Evolutionary conservation across 2,329 filamentous ascomycete genomes (phyloP), one percentile per base, ranked within the genome.

Genomic region (Fusarium pilosicola): DNA sequence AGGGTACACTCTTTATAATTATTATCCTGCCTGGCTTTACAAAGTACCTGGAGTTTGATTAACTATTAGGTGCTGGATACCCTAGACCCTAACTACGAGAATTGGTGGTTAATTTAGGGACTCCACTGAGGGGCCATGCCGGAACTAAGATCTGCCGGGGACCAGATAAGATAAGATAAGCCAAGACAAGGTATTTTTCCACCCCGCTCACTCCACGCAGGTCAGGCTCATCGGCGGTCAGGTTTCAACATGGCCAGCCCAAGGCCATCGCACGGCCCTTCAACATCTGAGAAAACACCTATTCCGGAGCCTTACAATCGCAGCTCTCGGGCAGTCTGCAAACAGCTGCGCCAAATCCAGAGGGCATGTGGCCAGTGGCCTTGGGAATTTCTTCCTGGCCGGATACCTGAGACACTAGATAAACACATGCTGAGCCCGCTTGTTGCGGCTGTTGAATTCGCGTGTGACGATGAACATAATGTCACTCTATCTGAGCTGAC

Each of bases 201-300:
- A 41, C 58, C 58, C 58, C 58, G 58, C 58, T n/a, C 58, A 28
- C 18, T 20, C 13, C 32, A 48, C 34, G 44, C 57, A 42, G 5
- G 32, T 38, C 42, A 49, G 18, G 22, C 26, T 54, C 46, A 32
- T 52, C 36, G 45, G 34, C 13, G n/a, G 57, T 61, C 45, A 61
- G 30, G 45, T 55, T 61, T 41, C 46, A 61, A 61, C 28, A 61
- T 61, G 58, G 58, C 46, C 58, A 52, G 46, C 34, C 46, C 28
- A 34, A 61, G 32, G 46, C 14, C 22, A 26, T 24, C 58, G 3
- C 28, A 38, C 10, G 22, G 36, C n/a, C 36, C 28, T n/a, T 18
- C 28, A 9, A 54, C 28, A 28, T 34, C 46, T n/a, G n/a, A 61
- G 1, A 61, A 38, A 55, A 28, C 30, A n/a, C 10, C 46, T 18